A percentile compares a stretch with the other conserved stretches of the same genome.
These are phyloP conservation scores for Coemansia erecta DNA, from an alignment of 192 early-diverging fungal species.

Conservation along the genomic window DNA sequence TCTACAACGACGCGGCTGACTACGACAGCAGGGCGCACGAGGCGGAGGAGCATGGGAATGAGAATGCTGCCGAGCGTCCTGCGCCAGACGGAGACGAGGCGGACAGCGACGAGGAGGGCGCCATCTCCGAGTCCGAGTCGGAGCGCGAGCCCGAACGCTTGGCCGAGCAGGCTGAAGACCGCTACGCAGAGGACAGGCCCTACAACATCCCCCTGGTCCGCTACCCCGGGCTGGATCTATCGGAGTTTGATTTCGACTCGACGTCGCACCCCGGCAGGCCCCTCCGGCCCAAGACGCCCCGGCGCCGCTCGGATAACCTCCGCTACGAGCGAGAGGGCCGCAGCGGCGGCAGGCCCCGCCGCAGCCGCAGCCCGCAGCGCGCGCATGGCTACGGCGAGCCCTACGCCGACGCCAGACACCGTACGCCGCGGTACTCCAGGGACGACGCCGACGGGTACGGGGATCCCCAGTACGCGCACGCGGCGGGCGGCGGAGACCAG, in stretches of 20 bases:
- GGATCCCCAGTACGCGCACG: background rate
- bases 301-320: background rate
- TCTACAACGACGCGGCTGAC: constrained; percentile 29
- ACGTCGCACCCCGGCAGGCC: constrained; percentile 22
- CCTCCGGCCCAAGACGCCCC: background rate
- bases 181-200: background rate
- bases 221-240: constrained; percentile 37
- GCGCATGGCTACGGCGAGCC: too few relatives aligned
- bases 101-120: constrained; percentile 35
- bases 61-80: background rate
- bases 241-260: constrained; percentile 33
- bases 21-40: constrained; percentile 4
- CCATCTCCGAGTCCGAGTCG: constrained; percentile 14
- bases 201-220: constrained; percentile 34
- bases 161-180: too few relatives aligned
- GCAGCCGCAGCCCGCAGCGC: background rate
- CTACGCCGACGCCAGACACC: too few relatives aligned
- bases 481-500: constrained; percentile 1
- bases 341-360: background rate
- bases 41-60: background rate
- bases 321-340: constrained; percentile 3
- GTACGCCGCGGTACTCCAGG: too few relatives aligned
- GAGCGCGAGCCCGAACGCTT: background rate
- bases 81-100: background rate
- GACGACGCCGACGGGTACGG: background rate